phyloP scores from a whole-genome alignment of 306 rosid genomes.

The Hippophae gyantsensis region DNA sequence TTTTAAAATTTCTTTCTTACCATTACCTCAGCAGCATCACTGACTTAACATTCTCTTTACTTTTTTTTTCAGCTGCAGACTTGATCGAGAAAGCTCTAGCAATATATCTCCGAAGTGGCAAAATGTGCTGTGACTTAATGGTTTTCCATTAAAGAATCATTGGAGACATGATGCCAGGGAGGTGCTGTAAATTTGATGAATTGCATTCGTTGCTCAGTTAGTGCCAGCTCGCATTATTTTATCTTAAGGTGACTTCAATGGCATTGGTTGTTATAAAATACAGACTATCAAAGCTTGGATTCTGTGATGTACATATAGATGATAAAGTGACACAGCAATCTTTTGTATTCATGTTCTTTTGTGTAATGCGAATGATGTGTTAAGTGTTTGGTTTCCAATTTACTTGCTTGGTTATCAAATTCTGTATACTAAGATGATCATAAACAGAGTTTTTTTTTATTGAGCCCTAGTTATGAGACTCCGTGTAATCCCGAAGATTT shows the following conservation, averaged over 20 bases:
- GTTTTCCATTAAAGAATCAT: slow-evolving; percentile 28
- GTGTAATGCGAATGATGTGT: slow-evolving; percentile 44
- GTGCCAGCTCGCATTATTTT: slow-evolving; percentile 43
- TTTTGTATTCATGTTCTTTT: slow-evolving; percentile 49
- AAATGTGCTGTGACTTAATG: slow-evolving; percentile 26
- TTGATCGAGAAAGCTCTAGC: slow-evolving; percentile 26
- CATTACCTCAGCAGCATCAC: slow-evolving; percentile 1
- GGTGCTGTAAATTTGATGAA: slow-evolving; percentile 29
- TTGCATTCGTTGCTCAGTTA: slow-evolving; percentile 39
- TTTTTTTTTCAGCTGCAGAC: slow-evolving; percentile 35
- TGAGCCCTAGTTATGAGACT: slow-evolving; percentile 30
- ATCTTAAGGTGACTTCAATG: slow-evolving; percentile 52
- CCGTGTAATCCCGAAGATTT: slow-evolving; percentile 30
- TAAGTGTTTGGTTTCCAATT: slow-evolving; percentile 25
- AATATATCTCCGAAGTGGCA: slow-evolving; percentile 31
- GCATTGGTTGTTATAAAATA: slow-evolving; percentile 43
- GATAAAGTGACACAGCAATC: slow-evolving; percentile 42
- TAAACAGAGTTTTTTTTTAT: slow-evolving; percentile 26
- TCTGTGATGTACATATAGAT: slow-evolving; percentile 71
- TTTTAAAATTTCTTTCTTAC: too few species aligned
- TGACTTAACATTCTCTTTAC: slow-evolving; percentile 16
- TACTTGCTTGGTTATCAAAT: slow-evolving; percentile 32
- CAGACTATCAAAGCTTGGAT: slow-evolving; percentile 52
- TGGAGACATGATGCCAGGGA: slow-evolving; percentile 26
- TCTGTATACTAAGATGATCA: slow-evolving; percentile 29